Evolutionary conservation across 495 filamentous ascomycete genomes (phyloP).

Genomic region (Amniculicola lignicola): DNA sequence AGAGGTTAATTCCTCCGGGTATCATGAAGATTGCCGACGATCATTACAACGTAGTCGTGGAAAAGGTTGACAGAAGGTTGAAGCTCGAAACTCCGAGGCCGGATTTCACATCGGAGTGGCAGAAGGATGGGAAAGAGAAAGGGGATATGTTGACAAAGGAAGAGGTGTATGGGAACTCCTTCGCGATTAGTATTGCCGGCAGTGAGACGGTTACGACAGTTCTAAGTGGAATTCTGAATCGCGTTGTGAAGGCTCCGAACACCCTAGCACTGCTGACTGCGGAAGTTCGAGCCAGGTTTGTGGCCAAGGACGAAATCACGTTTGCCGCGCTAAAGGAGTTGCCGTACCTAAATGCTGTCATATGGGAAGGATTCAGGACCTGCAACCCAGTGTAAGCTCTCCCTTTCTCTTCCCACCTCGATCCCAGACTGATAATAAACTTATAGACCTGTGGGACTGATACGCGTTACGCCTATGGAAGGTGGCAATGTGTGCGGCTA

Average conservation of each 20-base stretch:
- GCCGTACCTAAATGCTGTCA: conserved; percentile 45
- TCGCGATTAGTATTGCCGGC: conserved; percentile 31
- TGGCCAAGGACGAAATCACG: conserved; percentile 18
- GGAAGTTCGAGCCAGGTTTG: conserved; percentile 30
- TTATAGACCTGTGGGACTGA: conserved; percentile 43
- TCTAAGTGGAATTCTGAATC: conserved; percentile 22
- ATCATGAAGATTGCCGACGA: conserved; percentile 6
- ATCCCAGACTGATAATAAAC: background rate
- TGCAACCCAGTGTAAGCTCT: conserved; percentile 44
- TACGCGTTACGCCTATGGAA: conserved; percentile 45
- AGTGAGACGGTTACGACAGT: conserved; percentile 33
- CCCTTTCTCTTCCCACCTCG: background rate
- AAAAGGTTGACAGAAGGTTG: conserved; percentile 32
- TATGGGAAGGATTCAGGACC: conserved; percentile 52
- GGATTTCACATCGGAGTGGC: conserved; percentile 33
- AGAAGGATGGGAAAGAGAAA: conserved; percentile 16
- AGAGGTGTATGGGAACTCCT: conserved; percentile 5
- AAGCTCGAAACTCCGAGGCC: background rate
- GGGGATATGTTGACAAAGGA: conserved; percentile 25
- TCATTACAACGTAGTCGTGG: conserved; percentile 20
- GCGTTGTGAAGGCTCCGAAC: conserved; percentile 18
- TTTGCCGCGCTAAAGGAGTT: conserved; percentile 40
- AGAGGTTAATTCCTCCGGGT: conserved; percentile 22
- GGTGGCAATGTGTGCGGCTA: conserved; percentile 42
- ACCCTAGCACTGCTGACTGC: background rate